Evolutionary conservation across 208 protist species (phyloP).

Genomic region (Strigomonas culicis): DNA sequence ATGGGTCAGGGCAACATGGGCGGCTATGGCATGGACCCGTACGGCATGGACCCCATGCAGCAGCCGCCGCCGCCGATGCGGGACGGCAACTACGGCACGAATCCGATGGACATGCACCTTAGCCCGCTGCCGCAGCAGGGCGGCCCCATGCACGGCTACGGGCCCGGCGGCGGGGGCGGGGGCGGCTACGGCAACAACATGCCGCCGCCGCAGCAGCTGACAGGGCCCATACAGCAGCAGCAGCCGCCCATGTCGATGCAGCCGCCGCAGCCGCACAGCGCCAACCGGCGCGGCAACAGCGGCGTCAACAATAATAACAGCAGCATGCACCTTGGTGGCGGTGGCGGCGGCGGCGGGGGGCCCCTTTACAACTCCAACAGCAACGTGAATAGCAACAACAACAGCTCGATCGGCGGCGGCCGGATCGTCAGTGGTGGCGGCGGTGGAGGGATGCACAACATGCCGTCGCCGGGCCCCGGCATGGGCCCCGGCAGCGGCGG

Average conservation of each 20-base stretch:
- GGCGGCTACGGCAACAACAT: no score
- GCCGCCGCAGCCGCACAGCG: not conserved
- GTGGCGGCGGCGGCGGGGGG: no score
- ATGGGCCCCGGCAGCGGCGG: not conserved
- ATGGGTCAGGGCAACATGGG: slow-evolving; percentile 1
- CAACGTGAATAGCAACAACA: slow-evolving; percentile 1
- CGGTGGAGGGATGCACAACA: not conserved
- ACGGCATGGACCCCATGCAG: slow-evolving; percentile 13
- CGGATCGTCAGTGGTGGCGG: not conserved
- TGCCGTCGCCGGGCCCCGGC: not conserved
- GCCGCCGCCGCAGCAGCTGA: not conserved
- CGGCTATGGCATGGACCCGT: slow-evolving; percentile 14
- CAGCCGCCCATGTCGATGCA: not conserved
- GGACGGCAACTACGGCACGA: not conserved
- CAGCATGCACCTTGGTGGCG: not conserved
- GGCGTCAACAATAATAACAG: slow-evolving; percentile 14
- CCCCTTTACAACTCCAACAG: slow-evolving; percentile 6
- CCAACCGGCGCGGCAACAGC: slow-evolving; percentile 2
- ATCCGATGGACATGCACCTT: not conserved
- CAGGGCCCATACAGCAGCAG: not conserved
- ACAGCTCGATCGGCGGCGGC: not conserved
- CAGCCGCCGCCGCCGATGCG: not conserved
- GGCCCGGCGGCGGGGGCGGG: no score
- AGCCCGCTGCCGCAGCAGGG: not conserved
- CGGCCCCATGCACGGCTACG: no score